Conservation (phyloP, 23 red algal species). For the Gracilariopsis chorda region DNA sequence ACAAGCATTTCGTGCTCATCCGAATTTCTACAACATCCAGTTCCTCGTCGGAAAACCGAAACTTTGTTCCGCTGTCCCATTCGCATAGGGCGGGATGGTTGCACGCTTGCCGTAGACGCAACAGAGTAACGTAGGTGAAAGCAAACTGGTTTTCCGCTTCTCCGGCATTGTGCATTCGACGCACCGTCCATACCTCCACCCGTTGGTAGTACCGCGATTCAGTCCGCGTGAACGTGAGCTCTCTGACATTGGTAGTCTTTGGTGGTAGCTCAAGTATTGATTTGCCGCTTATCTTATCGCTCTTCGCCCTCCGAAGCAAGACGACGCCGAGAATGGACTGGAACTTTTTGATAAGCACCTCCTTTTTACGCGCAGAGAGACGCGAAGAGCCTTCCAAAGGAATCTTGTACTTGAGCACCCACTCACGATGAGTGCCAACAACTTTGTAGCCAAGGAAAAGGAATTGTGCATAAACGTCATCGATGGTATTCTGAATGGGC, state of each 20-base stretch:
- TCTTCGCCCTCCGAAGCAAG: conserved; percentile 61
- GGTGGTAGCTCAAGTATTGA: conserved; percentile 51
- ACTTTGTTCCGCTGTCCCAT: not conserved
- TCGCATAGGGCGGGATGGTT: conserved; percentile 40
- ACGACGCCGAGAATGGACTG: conserved; percentile 50
- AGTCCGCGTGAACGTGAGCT: conserved; percentile 38
- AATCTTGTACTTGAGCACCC: conserved; percentile 22
- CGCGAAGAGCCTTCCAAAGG: conserved; percentile 1
- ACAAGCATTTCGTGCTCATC: not conserved
- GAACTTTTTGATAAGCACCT: conserved; percentile 43
- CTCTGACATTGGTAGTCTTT: not conserved
- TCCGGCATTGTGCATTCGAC: not conserved
- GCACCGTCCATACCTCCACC: not conserved
- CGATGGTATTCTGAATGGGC: conserved; percentile 83
- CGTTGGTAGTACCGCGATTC: conserved; percentile 7
- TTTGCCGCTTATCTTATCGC: conserved; percentile 53
- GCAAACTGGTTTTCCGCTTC: not conserved
- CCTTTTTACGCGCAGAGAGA: not conserved
- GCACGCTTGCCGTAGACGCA: conserved; percentile 72
- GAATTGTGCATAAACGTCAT: conserved; percentile 77
- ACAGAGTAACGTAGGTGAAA: not conserved
- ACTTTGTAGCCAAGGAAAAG: conserved; percentile 79
- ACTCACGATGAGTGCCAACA: conserved; percentile 29
- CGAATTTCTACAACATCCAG: conserved; percentile 36
- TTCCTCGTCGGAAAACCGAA: conserved; percentile 29